Conservation (phyloP, 306 rosid species). For the Biancaea sappan region DNA sequence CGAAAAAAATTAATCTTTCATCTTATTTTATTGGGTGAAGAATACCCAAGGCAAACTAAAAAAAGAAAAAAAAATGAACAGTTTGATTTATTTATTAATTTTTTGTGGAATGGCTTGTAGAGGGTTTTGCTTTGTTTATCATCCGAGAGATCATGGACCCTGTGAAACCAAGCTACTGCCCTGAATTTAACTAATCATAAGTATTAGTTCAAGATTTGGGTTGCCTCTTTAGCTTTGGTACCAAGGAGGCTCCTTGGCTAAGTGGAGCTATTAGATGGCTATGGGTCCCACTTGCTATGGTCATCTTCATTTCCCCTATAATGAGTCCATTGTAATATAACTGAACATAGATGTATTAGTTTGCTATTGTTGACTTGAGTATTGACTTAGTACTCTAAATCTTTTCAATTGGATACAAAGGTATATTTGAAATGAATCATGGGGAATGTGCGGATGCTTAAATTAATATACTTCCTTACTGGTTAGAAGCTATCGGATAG, state of each 20-base stretch:
- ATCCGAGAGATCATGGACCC: conserved; percentile 11
- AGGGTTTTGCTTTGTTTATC: conserved; percentile 24
- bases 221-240: no score
- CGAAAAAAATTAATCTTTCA: no score
- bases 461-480: neutral
- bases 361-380: neutral
- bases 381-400: neutral
- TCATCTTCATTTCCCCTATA: no score
- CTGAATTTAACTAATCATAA: neutral
- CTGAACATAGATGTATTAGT: neutral
- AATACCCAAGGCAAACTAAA: no score
- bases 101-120: neutral
- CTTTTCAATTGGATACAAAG: neutral
- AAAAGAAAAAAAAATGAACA: no score
- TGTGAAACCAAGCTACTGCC: neutral
- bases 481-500: neutral
- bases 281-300: no score
- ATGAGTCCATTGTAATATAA: no score
- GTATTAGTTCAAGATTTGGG: no score
- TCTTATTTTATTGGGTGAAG: no score
- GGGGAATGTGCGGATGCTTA: conserved; percentile 16
- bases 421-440: neutral
- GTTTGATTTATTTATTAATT: neutral
- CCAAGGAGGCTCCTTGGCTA: no score
- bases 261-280: no score